Percentiles rank a stretch among this genome's conserved stretches.
Evolutionary conservation across 2,329 filamentous ascomycete genomes (phyloP).

Genomic region (Arthrobotrys pseudoclavata): DNA sequence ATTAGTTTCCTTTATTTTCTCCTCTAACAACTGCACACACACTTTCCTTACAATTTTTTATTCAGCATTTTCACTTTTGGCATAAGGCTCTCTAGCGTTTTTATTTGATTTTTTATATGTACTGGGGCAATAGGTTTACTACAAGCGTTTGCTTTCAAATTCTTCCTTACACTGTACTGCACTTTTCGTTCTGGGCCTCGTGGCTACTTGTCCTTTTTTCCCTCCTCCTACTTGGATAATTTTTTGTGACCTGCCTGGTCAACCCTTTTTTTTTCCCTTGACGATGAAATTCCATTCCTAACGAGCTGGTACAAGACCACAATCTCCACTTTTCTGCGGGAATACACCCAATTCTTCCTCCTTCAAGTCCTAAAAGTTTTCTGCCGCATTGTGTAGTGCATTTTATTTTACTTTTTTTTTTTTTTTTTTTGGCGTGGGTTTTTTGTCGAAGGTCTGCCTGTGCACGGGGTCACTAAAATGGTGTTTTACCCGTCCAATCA

Average conservation of each 20-base stretch:
- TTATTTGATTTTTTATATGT: slow-evolving; percentile 2
- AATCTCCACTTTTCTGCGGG: slow-evolving; percentile 16
- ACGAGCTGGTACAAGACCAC: slow-evolving; percentile 6
- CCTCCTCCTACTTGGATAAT: neutral
- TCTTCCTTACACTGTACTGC: slow-evolving; percentile 9
- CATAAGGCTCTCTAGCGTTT: slow-evolving; percentile 19
- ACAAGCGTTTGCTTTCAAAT: neutral
- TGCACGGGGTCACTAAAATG: slow-evolving; percentile 2
- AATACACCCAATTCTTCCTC: neutral
- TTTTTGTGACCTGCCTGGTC: slow-evolving; percentile 18
- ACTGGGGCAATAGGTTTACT: slow-evolving; percentile 14
- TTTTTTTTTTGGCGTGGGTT: neutral
- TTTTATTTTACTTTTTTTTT: neutral
- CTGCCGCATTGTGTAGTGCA: neutral
- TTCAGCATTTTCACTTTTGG: slow-evolving; percentile 15
- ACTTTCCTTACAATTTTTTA: slow-evolving; percentile 10
- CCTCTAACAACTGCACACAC: slow-evolving; percentile 11
- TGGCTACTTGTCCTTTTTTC: neutral
- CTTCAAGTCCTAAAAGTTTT: neutral
- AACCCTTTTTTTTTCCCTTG: slow-evolving; percentile 9
- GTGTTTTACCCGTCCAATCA: slow-evolving; percentile 26
- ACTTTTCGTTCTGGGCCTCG: neutral
- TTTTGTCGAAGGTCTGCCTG: neutral
- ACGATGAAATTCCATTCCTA: slow-evolving; percentile 16
- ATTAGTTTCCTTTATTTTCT: slow-evolving; percentile 29